Conservation (phyloP, 495 filamentous ascomycete genomes). For the Haplographium delicatum region DNA sequence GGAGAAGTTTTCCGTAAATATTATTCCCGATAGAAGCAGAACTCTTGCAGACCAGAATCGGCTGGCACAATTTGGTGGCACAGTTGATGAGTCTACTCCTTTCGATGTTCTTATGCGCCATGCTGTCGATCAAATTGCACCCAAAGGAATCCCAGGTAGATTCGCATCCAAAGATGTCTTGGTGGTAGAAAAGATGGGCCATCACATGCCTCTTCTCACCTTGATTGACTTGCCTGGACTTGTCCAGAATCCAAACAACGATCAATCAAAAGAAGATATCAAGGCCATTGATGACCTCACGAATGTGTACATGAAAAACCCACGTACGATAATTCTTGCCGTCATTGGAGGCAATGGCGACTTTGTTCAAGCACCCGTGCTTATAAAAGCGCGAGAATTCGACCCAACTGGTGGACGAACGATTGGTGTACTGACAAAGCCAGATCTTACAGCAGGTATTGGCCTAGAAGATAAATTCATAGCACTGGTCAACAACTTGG, state of each 20-base stretch:
- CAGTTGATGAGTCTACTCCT: slow-evolving; percentile 32
- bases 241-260: slow-evolving; percentile 40
- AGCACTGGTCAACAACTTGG: slow-evolving; percentile 39
- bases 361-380: slow-evolving; percentile 43
- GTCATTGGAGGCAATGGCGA: slow-evolving; percentile 49
- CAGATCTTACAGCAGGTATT: slow-evolving; percentile 37
- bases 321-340: slow-evolving; percentile 45
- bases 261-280: slow-evolving; percentile 38
- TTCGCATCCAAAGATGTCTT: slow-evolving; percentile 45
- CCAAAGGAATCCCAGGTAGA: slow-evolving; percentile 38
- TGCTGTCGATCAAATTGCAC: slow-evolving; percentile 39
- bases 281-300: slow-evolving; percentile 40
- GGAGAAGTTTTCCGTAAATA: slow-evolving; percentile 33
- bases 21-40: slow-evolving; percentile 36
- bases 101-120: slow-evolving; percentile 33
- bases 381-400: slow-evolving; percentile 33
- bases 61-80: slow-evolving; percentile 25
- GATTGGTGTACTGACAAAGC: slow-evolving; percentile 48
- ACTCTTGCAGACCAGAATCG: slow-evolving; percentile 25
- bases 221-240: slow-evolving; percentile 51
- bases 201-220: slow-evolving; percentile 44
- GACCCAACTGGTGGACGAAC: slow-evolving; percentile 39
- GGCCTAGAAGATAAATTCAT: slow-evolving; percentile 35
- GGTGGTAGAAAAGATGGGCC: slow-evolving; percentile 46
- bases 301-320: slow-evolving; percentile 40